Percentiles rank a stretch among this genome's conserved stretches.
phyloP scores from a whole-genome alignment of 306 rosid species.

The Glycine latifolia region DNA sequence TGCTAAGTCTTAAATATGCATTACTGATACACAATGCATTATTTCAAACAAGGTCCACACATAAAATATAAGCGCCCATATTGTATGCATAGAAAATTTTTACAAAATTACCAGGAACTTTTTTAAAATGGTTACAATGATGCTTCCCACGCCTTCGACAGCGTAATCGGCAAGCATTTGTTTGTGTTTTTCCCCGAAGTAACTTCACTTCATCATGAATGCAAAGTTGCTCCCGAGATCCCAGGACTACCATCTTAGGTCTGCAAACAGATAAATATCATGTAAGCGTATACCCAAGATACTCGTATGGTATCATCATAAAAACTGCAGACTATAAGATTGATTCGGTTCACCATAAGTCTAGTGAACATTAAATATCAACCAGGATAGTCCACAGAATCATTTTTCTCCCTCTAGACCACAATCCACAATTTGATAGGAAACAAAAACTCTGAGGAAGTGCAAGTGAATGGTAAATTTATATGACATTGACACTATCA shows the following conservation, averaged over 20 bases:
- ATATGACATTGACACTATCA: slow-evolving; percentile 6
- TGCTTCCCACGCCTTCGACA: slow-evolving; percentile 65
- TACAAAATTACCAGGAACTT: slow-evolving; percentile 62
- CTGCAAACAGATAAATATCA: slow-evolving; percentile 53
- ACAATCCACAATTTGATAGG: slow-evolving; percentile 12
- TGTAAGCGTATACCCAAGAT: slow-evolving; percentile 36
- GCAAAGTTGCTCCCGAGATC: slow-evolving; percentile 96
- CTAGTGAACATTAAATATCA: slow-evolving; percentile 35
- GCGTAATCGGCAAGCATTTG: slow-evolving; percentile 74
- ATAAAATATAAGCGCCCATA: slow-evolving; percentile 16
- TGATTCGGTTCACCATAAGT: not conserved
- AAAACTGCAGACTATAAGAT: slow-evolving; percentile 7
- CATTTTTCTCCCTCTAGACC: slow-evolving; percentile 22
- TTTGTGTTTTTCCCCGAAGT: slow-evolving; percentile 78
- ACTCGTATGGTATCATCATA: slow-evolving; percentile 24
- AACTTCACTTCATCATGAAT: slow-evolving; percentile 84
- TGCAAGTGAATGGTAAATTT: slow-evolving; percentile 20
- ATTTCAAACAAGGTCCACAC: not conserved
- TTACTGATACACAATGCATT: not conserved
- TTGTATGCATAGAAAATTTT: not conserved
- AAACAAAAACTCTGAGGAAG: slow-evolving; percentile 10
- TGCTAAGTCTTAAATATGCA: not conserved
- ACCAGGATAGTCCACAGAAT: slow-evolving; percentile 24
- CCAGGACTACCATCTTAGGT: slow-evolving; percentile 93
- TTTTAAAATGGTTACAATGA: slow-evolving; percentile 59